phyloP scores from a whole-genome alignment of 176 grass and related monocot genomes.

The Panicum miliaceum region DNA sequence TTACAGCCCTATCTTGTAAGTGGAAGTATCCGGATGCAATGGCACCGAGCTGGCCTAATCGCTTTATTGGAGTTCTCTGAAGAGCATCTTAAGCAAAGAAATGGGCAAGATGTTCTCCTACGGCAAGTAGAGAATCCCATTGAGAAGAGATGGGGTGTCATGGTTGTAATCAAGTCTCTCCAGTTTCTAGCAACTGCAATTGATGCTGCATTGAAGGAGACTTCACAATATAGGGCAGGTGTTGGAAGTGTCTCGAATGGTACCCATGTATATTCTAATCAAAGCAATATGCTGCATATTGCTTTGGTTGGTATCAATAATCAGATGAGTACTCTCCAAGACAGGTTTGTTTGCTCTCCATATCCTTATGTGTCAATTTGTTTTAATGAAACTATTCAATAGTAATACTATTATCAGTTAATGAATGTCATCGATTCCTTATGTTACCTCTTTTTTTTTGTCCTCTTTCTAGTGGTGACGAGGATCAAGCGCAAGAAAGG shows the following conservation, averaged over 20 bases:
- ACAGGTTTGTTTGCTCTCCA: slow-evolving; percentile 64
- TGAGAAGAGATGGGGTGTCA: slow-evolving; percentile 81
- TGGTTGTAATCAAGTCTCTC: slow-evolving; percentile 97
- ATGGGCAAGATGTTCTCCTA: slow-evolving; percentile 39
- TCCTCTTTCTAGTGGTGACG: slow-evolving; percentile 81
- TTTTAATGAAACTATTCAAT: slow-evolving; percentile 29
- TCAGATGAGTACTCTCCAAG: slow-evolving; percentile 97
- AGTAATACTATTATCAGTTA: slow-evolving; percentile 18
- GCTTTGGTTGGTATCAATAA: slow-evolving; percentile 99
- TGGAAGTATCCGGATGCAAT: slow-evolving; percentile 89
- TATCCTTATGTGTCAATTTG: slow-evolving; percentile 33
- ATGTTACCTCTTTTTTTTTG: slow-evolving; percentile 39
- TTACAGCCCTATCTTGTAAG: slow-evolving; percentile 88
- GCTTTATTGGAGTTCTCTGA: slow-evolving; percentile 93
- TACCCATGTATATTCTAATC: slow-evolving; percentile 43
- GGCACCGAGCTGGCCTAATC: slow-evolving; percentile 90
- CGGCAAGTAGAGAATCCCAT: slow-evolving; percentile 59
- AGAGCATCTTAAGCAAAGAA: slow-evolving; percentile 83
- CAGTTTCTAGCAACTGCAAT: slow-evolving; percentile 79
- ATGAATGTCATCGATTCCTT: slow-evolving; percentile 31
- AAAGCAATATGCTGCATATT: slow-evolving; percentile 93
- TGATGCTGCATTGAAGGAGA: slow-evolving; percentile 83
- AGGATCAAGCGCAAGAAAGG: slow-evolving; percentile 98
- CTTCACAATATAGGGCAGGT: slow-evolving; percentile 43
- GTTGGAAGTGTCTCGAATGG: slow-evolving; percentile 47